A percentile compares a stretch with the other conserved stretches of the same genome.
Evolutionary conservation across 2,329 filamentous ascomycete species (phyloP).

Genomic region (Fusarium mundagurra): DNA sequence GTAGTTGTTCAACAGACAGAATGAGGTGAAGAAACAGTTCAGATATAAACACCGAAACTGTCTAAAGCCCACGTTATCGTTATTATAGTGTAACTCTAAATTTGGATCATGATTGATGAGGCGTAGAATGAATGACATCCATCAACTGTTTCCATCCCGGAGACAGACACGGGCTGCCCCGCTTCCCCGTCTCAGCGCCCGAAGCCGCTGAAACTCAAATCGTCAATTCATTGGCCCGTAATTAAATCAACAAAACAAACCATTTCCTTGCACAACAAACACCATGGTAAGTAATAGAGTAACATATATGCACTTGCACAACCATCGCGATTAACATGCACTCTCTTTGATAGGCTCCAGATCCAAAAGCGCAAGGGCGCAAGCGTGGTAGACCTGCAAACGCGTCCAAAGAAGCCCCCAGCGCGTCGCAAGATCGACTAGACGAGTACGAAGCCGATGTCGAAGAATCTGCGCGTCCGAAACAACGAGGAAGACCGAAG

Average conservation of each 20-base stretch:
- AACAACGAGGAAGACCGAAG: conserved; percentile 33
- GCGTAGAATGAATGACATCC: conserved; percentile 15
- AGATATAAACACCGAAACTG: background rate
- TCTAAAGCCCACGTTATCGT: background rate
- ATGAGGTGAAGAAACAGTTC: background rate
- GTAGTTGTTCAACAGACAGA: background rate
- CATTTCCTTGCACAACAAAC: background rate
- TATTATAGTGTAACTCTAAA: background rate
- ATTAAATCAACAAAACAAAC: conserved; percentile 24
- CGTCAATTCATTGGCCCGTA: conserved; percentile 8
- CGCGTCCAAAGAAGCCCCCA: conserved; percentile 50
- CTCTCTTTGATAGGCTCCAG: conserved; percentile 32
- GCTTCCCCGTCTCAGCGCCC: conserved; percentile 24
- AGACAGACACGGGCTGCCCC: conserved; percentile 27
- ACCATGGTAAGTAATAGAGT: conserved; percentile 19
- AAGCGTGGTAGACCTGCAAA: conserved; percentile 56
- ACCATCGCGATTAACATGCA: background rate
- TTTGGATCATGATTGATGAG: conserved; percentile 8
- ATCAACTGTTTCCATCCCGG: background rate
- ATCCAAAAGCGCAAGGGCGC: conserved; percentile 50
- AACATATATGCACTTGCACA: background rate
- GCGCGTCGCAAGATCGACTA: conserved; percentile 41
- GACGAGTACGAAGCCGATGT: conserved; percentile 40
- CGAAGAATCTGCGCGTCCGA: conserved; percentile 40
- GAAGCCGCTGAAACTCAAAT: conserved; percentile 29